Base-by-base conservation (phyloP, 2,329 filamentous ascomycete genomes). In the Hypoxylon sp. region DNA sequence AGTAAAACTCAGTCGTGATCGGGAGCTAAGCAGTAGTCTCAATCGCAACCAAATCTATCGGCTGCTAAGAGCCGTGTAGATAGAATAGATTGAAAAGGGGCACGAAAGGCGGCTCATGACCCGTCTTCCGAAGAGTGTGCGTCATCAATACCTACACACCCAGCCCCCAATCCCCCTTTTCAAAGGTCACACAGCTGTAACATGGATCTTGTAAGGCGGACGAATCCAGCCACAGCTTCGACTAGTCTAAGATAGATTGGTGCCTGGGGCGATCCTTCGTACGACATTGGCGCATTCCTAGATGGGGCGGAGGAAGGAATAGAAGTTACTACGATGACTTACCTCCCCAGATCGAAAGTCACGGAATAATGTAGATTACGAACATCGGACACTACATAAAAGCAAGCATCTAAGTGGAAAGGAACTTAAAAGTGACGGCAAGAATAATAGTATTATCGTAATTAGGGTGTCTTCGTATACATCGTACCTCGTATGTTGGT, bases 401-500 rank as follows among this genome's bases (percentile, higher is more conserved):
- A 21, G 9, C 19, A 21, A 43, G 17, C 6, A 43, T 19, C 7
- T 9, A 14, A 41, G 38, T 41, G 38, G 2, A 41, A 41, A 6
- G 5, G 9, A n/a, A n/a, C 5, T 11, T 21, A 11, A n/a, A 43
- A 11, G n/a, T 19, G 17, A 19, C 9, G n/a, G 38, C n/a, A 21
- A 43, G 17, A 21, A 17, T 43, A 51, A 9, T 36, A 36, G 38
- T 55, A 23, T 48, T 38, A 41, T 34, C 28, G 4, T 51, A 19
- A 51, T 49, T 49, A 43, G 38, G 38, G 38, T 21, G 38, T 21
- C 38, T 43, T 43, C 38, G 52, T 41, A 56, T 45, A 11, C 43
- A 46, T 45, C 36, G 38, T 43, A 43, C 38, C 38, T 43, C 38
- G 38, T 55, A 41, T 64, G 34, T 55, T 50, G 21, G 43, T 30